phyloP scores from a whole-genome alignment of 495 filamentous ascomycete genomes.

The Astrocystis sublimbata region DNA sequence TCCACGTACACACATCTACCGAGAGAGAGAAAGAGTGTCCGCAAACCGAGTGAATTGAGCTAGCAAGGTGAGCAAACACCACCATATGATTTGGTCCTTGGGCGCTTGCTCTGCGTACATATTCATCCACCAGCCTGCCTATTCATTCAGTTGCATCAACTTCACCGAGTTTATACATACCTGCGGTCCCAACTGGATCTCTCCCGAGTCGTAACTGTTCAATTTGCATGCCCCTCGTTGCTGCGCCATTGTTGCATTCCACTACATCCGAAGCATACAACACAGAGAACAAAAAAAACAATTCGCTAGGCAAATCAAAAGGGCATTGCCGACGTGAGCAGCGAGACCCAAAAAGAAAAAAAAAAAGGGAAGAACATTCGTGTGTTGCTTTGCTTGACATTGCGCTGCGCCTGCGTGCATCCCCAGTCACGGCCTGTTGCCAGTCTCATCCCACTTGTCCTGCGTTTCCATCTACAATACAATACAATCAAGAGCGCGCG shows the following conservation, averaged over 20 bases:
- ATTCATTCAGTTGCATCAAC: too few relatives aligned
- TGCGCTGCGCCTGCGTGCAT: slow-evolving; percentile 6
- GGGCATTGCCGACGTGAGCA: not conserved
- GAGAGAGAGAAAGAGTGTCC: too few relatives aligned
- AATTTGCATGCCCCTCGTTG: slow-evolving; percentile 11
- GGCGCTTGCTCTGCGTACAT: slow-evolving; percentile 17
- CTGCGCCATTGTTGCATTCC: not conserved
- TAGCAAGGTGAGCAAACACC: slow-evolving; percentile 39
- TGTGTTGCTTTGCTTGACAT: not conserved
- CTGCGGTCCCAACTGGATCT: slow-evolving; percentile 21
- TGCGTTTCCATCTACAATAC: too few relatives aligned
- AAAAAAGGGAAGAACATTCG: not conserved
- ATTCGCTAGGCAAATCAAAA: not conserved
- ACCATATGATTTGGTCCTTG: slow-evolving; percentile 20
- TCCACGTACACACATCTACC: too few relatives aligned
- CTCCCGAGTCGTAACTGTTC: slow-evolving; percentile 2
- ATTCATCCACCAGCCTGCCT: not conserved
- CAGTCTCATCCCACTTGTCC: slow-evolving; percentile 16
- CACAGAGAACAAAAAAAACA: not conserved
- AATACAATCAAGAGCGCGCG: slow-evolving; percentile 26
- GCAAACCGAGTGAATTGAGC: slow-evolving; percentile 18
- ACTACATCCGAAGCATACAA: not conserved
- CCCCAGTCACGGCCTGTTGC: slow-evolving; percentile 9
- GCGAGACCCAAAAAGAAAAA: slow-evolving; percentile 9
- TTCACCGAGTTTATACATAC: not conserved